Percentiles rank a stretch among this genome's conserved stretches.
Evolutionary conservation across 768 basidiomycete genomes (phyloP).

Genomic region (Suillus subaureus): DNA sequence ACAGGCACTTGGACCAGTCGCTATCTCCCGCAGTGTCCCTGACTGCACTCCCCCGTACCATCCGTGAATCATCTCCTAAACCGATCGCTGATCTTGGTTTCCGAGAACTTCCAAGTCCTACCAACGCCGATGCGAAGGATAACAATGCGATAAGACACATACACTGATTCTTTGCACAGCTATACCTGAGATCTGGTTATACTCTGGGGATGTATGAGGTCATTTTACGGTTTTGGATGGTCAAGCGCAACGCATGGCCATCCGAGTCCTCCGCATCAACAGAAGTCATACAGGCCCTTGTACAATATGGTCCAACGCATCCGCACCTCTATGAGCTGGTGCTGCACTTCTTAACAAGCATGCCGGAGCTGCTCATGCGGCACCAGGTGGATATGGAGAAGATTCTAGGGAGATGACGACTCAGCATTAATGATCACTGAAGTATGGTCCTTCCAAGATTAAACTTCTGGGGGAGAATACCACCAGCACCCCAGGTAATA

Average conservation of each 20-base stretch:
- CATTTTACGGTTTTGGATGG: constrained; percentile 92
- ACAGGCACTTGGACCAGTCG: constrained; percentile 90
- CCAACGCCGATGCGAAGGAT: constrained; percentile 19
- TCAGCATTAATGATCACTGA: neutral
- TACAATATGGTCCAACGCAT: constrained; percentile 69
- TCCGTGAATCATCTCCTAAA: constrained; percentile 84
- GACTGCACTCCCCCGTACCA: constrained; percentile 76
- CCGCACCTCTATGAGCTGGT: constrained; percentile 86
- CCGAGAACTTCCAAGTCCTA: constrained; percentile 48
- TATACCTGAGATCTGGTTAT: constrained; percentile 86
- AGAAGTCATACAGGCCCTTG: constrained; percentile 70
- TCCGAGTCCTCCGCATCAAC: constrained; percentile 37
- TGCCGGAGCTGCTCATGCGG: constrained; percentile 66
- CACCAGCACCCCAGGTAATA: neutral
- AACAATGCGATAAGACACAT: constrained; percentile 83
- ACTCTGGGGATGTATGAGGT: constrained; percentile 98
- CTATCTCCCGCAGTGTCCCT: constrained; percentile 65
- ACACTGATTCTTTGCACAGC: constrained; percentile 85
- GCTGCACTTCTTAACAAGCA: constrained; percentile 85
- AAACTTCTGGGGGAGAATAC: neutral
- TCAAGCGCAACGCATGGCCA: constrained; percentile 49
- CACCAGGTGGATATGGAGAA: constrained; percentile 73
- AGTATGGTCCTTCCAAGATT: neutral
- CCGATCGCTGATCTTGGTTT: constrained; percentile 95
- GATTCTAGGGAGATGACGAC: constrained; percentile 47